Evolutionary conservation across 495 filamentous ascomycete species (phyloP), one percentile per base, ranked within the genome.

Genomic region (Aspergillus homomorphus): DNA sequence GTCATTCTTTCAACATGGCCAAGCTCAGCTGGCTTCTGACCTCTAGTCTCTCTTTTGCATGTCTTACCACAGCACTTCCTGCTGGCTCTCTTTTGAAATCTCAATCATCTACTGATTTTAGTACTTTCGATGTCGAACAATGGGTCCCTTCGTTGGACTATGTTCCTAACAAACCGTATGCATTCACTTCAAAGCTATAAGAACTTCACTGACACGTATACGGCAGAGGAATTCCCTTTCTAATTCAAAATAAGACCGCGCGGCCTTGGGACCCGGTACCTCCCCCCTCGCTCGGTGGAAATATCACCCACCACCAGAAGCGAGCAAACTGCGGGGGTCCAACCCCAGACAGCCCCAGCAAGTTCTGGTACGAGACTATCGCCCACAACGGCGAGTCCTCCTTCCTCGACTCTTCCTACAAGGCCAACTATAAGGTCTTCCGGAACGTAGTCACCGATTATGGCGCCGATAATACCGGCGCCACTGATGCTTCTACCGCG

Each of bases 351-450:
- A 43, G 52, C 15, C 46, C 61, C 22, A 51, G 64, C 0, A 55
- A 61, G 3, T 72, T 61, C 50, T 75, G 70, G 72, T 73, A 72
- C 48, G 70, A 72, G 41, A 57, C 62, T n/a, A 72, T 75, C 33
- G 59, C 57, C 14, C 72, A 75, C 30, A 67, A 73, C 54, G 72
- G 70, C 9, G 28, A 68, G 45, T 69, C 70, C 0, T 69, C 72
- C 4, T 74, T 66, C 51, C 45, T 74, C 45, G 24, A 57, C 7
- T 51, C 55, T 0, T 45, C 51, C 0, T 64, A 64, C 28, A 70
- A 66, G 38, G 45, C 58, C n/a, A 62, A 63, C 22, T 75, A 70
- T 56, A 66, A 62, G 19, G 69, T 75, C 10, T 69, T 72, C 26
- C 72, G 72, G 10, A 71, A 75, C 53, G 73, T 73, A 0, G 67